Evolutionary conservation across 208 protist genomes (phyloP).

Genomic region (Crithidia mellificae): DNA sequence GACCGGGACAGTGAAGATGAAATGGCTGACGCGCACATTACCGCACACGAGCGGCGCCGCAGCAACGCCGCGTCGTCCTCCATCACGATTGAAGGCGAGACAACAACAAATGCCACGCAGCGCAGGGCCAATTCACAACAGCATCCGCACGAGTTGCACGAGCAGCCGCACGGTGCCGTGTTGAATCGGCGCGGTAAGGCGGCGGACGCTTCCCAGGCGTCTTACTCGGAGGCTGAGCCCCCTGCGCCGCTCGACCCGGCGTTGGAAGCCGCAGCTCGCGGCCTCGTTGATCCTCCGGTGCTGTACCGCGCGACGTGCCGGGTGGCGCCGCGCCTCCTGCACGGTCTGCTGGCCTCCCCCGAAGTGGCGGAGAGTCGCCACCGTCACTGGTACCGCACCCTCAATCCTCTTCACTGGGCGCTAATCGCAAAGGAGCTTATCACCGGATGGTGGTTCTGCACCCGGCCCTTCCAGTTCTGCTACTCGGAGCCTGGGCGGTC

Average conservation of each 20-base stretch:
- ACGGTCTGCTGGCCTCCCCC: constrained; percentile 77
- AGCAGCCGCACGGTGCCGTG: not conserved
- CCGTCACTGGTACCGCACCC: constrained; percentile 37
- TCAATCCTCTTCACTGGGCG: constrained; percentile 71
- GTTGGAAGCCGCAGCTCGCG: constrained; percentile 12
- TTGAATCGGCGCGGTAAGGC: constrained; percentile 3
- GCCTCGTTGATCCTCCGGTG: constrained; percentile 35
- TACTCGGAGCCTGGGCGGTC: constrained; percentile 67
- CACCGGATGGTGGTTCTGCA: constrained; percentile 51
- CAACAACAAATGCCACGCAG: not conserved
- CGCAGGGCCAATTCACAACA: too few relatives aligned
- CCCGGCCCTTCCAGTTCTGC: constrained; percentile 44
- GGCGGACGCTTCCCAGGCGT: not conserved
- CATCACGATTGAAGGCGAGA: too few relatives aligned
- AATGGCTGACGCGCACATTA: not conserved
- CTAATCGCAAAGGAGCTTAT: constrained; percentile 62
- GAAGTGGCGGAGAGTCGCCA: constrained; percentile 81
- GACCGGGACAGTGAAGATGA: constrained; percentile 9
- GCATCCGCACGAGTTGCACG: not conserved
- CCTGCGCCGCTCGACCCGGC: not conserved
- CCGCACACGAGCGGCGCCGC: not conserved
- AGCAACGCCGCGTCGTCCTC: not conserved
- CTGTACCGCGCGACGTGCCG: constrained; percentile 61
- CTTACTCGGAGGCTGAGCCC: constrained; percentile 1
- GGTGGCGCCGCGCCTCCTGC: constrained; percentile 66